phyloP scores from a whole-genome alignment of 768 basidiomycete species.

The Russula sp. region DNA sequence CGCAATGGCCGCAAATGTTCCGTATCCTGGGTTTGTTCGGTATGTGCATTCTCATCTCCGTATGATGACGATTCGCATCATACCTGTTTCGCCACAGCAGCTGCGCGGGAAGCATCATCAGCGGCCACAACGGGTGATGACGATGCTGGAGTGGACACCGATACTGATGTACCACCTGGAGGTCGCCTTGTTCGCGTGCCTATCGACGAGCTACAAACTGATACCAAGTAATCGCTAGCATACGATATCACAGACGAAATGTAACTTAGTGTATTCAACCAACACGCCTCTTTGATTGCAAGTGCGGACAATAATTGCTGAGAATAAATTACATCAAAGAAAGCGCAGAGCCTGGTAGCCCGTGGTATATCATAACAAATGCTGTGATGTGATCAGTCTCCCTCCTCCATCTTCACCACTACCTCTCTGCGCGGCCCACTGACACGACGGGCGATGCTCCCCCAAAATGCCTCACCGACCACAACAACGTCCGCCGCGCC shows the following conservation, averaged over 20 bases:
- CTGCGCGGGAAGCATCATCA: constrained; percentile 43
- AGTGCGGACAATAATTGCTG: constrained; percentile 1
- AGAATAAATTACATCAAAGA: constrained; percentile 11
- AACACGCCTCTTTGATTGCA: background rate
- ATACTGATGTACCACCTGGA: constrained; percentile 38
- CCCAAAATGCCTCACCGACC: constrained; percentile 29
- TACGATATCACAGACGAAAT: background rate
- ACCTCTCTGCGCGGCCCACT: constrained; percentile 1
- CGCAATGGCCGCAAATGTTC: constrained; percentile 84
- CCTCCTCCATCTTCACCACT: constrained; percentile 28
- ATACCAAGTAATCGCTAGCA: constrained; percentile 22
- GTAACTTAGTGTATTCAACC: constrained; percentile 5
- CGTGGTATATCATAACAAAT: constrained; percentile 1
- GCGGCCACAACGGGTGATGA: constrained; percentile 33
- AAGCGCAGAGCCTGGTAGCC: background rate
- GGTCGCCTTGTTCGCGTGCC: constrained; percentile 73
- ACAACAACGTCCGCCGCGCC: constrained; percentile 26
- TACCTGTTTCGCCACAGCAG: constrained; percentile 41
- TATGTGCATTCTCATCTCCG: constrained; percentile 37
- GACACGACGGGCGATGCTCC: constrained; percentile 15
- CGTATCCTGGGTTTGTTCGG: constrained; percentile 66
- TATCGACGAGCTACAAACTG: constrained; percentile 56
- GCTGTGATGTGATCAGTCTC: background rate
- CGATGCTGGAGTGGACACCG: constrained; percentile 15
- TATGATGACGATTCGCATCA: background rate